A percentile compares a stretch with the other conserved stretches of the same genome.
phyloP scores from a whole-genome alignment of 2,329 filamentous ascomycete genomes.

The Penicillium nordicum region DNA sequence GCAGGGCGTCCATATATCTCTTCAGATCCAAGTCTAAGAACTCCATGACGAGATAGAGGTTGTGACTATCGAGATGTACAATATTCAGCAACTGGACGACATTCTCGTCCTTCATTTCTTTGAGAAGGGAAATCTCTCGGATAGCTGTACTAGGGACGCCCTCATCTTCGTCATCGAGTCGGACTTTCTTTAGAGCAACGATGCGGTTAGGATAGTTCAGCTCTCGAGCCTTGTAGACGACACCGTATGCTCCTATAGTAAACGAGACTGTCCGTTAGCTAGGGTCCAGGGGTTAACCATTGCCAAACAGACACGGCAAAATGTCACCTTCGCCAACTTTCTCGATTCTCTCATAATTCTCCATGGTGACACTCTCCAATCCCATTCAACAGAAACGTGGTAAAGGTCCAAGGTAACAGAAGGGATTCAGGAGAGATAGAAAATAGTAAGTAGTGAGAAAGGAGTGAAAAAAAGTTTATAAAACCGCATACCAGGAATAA shows the following conservation, averaged over 20 bases:
- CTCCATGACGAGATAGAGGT: constrained; percentile 89
- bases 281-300: constrained; percentile 31
- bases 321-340: constrained; percentile 84
- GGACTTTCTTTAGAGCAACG: constrained; percentile 91
- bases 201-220: constrained; percentile 77
- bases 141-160: constrained; percentile 90
- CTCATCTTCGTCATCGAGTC: constrained; percentile 90
- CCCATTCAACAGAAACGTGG: background rate
- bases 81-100: constrained; percentile 88
- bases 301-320: constrained; percentile 15
- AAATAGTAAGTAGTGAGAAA: background rate
- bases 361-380: constrained; percentile 56
- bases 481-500: background rate
- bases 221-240: constrained; percentile 91
- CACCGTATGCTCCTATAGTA: constrained; percentile 77
- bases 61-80: constrained; percentile 89
- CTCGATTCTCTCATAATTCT: constrained; percentile 95
- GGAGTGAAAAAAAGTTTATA: background rate
- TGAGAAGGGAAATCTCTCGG: constrained; percentile 87
- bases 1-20: constrained; percentile 92
- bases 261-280: constrained; percentile 12
- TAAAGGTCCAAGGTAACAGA: background rate
- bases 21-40: constrained; percentile 89
- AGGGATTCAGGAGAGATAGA: background rate
- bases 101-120: constrained; percentile 90